Percentiles rank a stretch among this genome's conserved stretches.
phyloP scores from a whole-genome alignment of 116 monocot genomes.

The Zostera marina region DNA sequence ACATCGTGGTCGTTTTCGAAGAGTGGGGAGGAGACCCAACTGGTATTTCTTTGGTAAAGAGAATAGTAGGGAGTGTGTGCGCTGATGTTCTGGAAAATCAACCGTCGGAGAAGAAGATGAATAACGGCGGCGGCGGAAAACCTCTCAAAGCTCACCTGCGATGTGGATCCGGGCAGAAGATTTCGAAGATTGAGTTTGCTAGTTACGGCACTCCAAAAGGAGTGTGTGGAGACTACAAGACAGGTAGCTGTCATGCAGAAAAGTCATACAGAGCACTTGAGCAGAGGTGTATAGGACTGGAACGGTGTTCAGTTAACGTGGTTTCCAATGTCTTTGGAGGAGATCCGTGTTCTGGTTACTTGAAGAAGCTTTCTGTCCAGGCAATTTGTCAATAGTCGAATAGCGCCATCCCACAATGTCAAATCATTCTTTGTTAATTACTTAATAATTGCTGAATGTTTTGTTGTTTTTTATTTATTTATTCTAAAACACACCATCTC shows the following conservation, averaged over 20 bases:
- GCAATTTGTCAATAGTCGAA: conserved; percentile 30
- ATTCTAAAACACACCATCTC: too few relatives aligned
- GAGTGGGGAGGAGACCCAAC: conserved; percentile 87
- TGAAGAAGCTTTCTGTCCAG: conserved; percentile 47
- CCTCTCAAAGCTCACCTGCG: conserved; percentile 21
- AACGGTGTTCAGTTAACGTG: conserved; percentile 26
- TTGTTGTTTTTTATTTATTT: too few relatives aligned
- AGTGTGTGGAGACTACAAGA: conserved; percentile 34
- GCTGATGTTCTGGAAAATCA: conserved; percentile 41
- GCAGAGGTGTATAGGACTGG: conserved; percentile 39
- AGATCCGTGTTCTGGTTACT: conserved; percentile 46
- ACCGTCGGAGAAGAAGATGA: conserved; percentile 19
- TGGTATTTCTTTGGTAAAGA: conserved; percentile 55
- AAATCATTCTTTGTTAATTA: too few relatives aligned
- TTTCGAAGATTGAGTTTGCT: conserved; percentile 43
- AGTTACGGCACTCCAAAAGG: conserved; percentile 68
- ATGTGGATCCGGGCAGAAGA: conserved; percentile 36
- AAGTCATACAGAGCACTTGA: conserved; percentile 47
- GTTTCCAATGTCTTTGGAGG: conserved; percentile 40
- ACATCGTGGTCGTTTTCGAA: conserved; percentile 80
- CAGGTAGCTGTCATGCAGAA: conserved; percentile 53
- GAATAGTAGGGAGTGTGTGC: conserved; percentile 40
- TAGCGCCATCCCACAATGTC: not conserved
- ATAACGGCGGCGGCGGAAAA: conserved; percentile 9
- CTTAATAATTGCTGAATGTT: too few relatives aligned